These are phyloP conservation scores for Aquilaria sinensis DNA, from an alignment of 345 rosid genomes.

Conservation along the genomic window DNA sequence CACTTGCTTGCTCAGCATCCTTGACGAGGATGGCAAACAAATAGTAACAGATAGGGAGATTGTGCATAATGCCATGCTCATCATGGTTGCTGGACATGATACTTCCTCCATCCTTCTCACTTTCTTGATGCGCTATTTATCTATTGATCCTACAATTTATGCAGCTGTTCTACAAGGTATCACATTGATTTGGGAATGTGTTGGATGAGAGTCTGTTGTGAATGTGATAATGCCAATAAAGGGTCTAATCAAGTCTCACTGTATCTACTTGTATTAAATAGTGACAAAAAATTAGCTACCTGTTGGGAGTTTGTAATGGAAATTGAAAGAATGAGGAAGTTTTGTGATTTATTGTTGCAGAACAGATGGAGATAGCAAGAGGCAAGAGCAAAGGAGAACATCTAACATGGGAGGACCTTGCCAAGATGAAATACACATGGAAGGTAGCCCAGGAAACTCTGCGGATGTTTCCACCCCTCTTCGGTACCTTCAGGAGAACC, in stretches of 20 bases:
- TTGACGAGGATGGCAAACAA: slow-evolving; percentile 8
- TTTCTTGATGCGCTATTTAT: slow-evolving; percentile 35
- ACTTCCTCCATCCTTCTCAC: slow-evolving; percentile 45
- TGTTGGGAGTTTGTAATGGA: too few species aligned
- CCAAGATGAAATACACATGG: slow-evolving; percentile 60
- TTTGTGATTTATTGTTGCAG: slow-evolving; percentile 22
- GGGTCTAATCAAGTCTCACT: too few species aligned
- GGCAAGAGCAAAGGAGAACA: slow-evolving; percentile 29
- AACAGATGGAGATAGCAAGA: slow-evolving; percentile 40
- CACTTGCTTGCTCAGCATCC: slow-evolving; percentile 32
- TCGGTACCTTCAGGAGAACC: slow-evolving; percentile 40
- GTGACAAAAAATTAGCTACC: too few species aligned
- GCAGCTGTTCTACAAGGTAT: slow-evolving; percentile 46
- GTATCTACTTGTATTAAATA: too few species aligned
- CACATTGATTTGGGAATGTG: too few species aligned
- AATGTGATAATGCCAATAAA: too few species aligned
- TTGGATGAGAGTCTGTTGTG: too few species aligned
- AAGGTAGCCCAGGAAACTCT: slow-evolving; percentile 51
- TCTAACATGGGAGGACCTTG: slow-evolving; percentile 47
- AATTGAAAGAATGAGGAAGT: background rate
- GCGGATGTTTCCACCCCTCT: slow-evolving; percentile 39
- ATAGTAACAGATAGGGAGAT: slow-evolving; percentile 41
- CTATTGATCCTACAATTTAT: slow-evolving; percentile 29
- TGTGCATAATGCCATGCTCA: slow-evolving; percentile 36
- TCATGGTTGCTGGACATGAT: slow-evolving; percentile 59